A percentile compares a stretch with the other conserved stretches of the same genome.
These are phyloP conservation scores for Colletotrichum falcatum DNA, from an alignment of 2,329 filamentous ascomycete species.

Conservation along the genomic window DNA sequence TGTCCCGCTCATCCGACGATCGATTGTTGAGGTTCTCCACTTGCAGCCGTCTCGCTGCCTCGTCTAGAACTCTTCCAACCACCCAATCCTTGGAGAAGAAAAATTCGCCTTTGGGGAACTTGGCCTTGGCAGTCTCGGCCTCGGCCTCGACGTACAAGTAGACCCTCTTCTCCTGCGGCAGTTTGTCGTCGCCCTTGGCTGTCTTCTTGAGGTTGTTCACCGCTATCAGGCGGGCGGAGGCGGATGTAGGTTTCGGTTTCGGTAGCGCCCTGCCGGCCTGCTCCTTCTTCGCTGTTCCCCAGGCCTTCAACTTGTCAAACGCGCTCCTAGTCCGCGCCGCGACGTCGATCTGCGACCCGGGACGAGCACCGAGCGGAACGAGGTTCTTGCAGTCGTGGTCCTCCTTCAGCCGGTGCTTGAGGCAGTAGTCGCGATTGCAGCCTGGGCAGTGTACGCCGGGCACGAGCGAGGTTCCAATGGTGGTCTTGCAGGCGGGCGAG, in stretches of 20 bases:
- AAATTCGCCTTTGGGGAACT: conserved; percentile 84
- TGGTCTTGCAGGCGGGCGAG: conserved; percentile 74
- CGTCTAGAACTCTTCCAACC: conserved; percentile 84
- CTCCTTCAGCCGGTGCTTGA: conserved; percentile 80
- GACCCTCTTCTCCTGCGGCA: conserved; percentile 85
- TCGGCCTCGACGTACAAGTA: conserved; percentile 93
- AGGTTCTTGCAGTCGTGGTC: conserved; percentile 89
- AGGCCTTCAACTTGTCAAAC: conserved; percentile 80
- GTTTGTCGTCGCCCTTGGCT: conserved; percentile 89
- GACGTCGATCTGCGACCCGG: conserved; percentile 57
- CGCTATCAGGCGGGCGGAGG: conserved; percentile 74
- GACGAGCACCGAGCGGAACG: conserved; percentile 65
- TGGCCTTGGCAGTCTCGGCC: conserved; percentile 84
- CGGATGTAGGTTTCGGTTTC: conserved; percentile 71
- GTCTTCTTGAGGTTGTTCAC: conserved; percentile 84
- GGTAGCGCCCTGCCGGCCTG: conserved; percentile 69
- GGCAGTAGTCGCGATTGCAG: conserved; percentile 81
- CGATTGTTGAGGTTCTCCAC: conserved; percentile 88
- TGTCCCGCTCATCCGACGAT: conserved; percentile 79
- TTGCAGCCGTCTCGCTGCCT: conserved; percentile 80
- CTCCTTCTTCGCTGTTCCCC: conserved; percentile 81
- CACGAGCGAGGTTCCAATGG: conserved; percentile 75
- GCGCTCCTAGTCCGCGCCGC: conserved; percentile 79
- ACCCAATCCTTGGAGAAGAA: conserved; percentile 89
- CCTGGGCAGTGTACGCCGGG: conserved; percentile 77